phyloP scores from a whole-genome alignment of 192 early-diverging fungal genomes.

The Coemansia sp. region DNA sequence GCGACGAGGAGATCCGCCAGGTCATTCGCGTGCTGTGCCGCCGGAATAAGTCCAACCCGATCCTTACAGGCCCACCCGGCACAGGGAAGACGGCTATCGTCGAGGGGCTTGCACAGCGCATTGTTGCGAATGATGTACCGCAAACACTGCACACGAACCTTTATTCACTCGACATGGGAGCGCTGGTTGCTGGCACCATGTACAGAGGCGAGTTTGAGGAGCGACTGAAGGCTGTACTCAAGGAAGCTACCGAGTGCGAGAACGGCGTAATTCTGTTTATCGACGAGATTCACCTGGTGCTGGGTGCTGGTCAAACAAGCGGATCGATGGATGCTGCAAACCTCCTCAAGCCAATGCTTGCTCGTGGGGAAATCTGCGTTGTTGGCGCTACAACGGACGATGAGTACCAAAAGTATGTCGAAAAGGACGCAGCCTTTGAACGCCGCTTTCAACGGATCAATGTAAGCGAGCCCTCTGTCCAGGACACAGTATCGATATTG shows the following conservation, averaged over 20 bases:
- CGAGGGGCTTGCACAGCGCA: constrained; percentile 93
- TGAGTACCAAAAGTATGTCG: constrained; percentile 93
- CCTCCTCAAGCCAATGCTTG: constrained; percentile 96
- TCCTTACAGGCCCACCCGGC: constrained; percentile 80
- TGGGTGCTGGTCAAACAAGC: constrained; percentile 89
- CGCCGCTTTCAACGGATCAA: constrained; percentile 75
- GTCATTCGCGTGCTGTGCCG: constrained; percentile 91
- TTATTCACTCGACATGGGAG: constrained; percentile 95
- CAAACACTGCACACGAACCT: constrained; percentile 75
- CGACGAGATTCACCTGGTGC: constrained; percentile 93
- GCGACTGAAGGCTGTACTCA: constrained; percentile 91
- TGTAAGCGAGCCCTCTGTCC: constrained; percentile 72
- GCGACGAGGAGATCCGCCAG: constrained; percentile 94
- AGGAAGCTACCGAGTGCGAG: constrained; percentile 89
- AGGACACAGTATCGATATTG: constrained; percentile 75
- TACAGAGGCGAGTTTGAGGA: constrained; percentile 99
- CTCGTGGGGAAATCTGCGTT: constrained; percentile 90
- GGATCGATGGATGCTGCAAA: constrained; percentile 97
- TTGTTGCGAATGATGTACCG: constrained; percentile 91
- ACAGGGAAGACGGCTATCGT: constrained; percentile 80
- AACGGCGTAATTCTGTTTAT: constrained; percentile 94
- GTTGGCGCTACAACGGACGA: constrained; percentile 95
- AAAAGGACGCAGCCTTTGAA: constrained; percentile 83
- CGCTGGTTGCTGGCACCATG: constrained; percentile 88
- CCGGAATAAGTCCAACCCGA: constrained; percentile 89